Percentiles rank a stretch among this genome's conserved stretches.
phyloP scores from a whole-genome alignment of 805 yeast species.

The Kazachstania martiniae region DNA sequence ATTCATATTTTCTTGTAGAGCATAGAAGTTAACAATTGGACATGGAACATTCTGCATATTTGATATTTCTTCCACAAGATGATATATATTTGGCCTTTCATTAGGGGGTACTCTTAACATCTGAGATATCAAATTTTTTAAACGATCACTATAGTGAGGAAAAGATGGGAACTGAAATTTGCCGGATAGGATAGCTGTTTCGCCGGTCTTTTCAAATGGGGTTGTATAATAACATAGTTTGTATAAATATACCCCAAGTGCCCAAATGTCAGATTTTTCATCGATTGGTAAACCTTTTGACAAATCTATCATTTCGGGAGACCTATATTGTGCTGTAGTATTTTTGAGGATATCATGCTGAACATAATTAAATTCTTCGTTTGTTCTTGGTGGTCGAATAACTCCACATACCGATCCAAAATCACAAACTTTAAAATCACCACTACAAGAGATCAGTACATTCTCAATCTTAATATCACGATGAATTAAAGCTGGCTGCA shows the following conservation, averaged over 20 bases:
- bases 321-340: slow-evolving; percentile 76
- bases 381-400: slow-evolving; percentile 49
- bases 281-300: slow-evolving; percentile 59
- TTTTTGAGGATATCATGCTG: slow-evolving; percentile 65
- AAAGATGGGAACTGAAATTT: slow-evolving; percentile 40
- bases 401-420: slow-evolving; percentile 71
- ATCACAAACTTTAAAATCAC: slow-evolving; percentile 63
- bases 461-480: slow-evolving; percentile 79
- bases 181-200: slow-evolving; percentile 51
- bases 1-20: background rate
- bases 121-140: slow-evolving; percentile 53
- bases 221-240: slow-evolving; percentile 74
- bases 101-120: slow-evolving; percentile 56
- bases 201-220: slow-evolving; percentile 63
- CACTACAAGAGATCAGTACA: slow-evolving; percentile 49
- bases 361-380: slow-evolving; percentile 47
- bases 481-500: slow-evolving; percentile 62
- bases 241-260: slow-evolving; percentile 66
- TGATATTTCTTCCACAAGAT: slow-evolving; percentile 57
- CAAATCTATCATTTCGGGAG: slow-evolving; percentile 78
- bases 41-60: slow-evolving; percentile 43
- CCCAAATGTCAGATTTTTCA: slow-evolving; percentile 82
- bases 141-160: slow-evolving; percentile 49
- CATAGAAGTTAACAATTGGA: slow-evolving; percentile 31
- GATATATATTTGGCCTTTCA: slow-evolving; percentile 63